Conservation (phyloP, 495 filamentous ascomycete genomes). For the Annulohypoxylon maeteangense region DNA sequence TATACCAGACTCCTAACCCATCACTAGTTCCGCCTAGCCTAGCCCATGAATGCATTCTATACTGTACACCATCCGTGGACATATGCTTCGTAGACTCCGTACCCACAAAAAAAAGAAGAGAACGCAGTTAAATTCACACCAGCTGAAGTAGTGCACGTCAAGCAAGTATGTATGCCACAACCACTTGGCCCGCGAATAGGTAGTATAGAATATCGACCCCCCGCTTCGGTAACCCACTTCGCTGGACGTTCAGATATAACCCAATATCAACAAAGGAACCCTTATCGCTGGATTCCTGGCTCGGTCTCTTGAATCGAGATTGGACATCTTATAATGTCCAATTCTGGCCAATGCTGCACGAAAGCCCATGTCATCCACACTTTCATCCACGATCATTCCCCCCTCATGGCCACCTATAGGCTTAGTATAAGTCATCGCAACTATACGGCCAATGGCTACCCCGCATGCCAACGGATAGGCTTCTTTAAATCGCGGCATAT, state of each 20-base stretch:
- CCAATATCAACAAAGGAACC: neutral
- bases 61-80: constrained; percentile 25
- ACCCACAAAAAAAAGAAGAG: constrained; percentile 9
- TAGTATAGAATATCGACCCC: constrained; percentile 10
- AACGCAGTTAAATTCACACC: constrained; percentile 5
- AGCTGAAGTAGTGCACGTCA: neutral
- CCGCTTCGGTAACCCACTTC: neutral
- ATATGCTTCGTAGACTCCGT: constrained; percentile 28
- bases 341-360: neutral
- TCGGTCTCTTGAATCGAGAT: neutral
- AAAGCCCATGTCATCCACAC: neutral
- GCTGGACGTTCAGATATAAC: neutral
- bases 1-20: constrained; percentile 30
- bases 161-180: constrained; percentile 7
- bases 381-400: neutral
- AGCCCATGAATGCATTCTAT: constrained; percentile 38
- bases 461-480: neutral
- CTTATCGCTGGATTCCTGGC: neutral
- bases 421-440: neutral
- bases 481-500: constrained; percentile 1
- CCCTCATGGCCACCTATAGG: neutral
- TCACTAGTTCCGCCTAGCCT: neutral
- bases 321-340: constrained; percentile 8
- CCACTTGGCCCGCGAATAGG: neutral
- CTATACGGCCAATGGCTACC: neutral